These are phyloP conservation scores for Panaeolus papilionaceus DNA, from an alignment of 768 basidiomycete genomes.

Conservation along the genomic window DNA sequence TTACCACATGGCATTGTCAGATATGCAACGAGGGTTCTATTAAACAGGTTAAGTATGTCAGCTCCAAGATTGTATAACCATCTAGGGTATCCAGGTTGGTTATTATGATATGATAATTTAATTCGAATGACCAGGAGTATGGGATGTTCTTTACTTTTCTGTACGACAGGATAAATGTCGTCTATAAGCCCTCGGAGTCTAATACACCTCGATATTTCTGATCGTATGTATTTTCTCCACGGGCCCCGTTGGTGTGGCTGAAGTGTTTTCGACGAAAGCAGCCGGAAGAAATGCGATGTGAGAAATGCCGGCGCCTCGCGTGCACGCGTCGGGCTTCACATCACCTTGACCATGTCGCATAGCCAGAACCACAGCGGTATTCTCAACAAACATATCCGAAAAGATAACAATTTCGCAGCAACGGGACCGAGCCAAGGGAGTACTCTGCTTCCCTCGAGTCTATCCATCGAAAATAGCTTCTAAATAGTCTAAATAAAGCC, in stretches of 20 bases:
- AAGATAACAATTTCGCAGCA: conserved; percentile 1
- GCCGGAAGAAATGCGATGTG: not conserved
- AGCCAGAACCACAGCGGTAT: not conserved
- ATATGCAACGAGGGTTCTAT: not conserved
- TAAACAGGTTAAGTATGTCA: not conserved
- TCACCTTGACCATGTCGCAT: not conserved
- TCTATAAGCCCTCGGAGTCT: conserved; percentile 13
- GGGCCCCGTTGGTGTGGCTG: not conserved
- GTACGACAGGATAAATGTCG: not conserved
- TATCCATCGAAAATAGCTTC: conserved; percentile 5
- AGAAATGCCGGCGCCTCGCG: conserved; percentile 5
- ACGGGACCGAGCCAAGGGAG: conserved; percentile 8
- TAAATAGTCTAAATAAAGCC: conserved; percentile 12
- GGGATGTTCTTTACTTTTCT: conserved; percentile 14
- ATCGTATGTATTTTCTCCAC: conserved; percentile 10
- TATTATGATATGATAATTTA: not conserved
- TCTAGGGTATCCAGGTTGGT: not conserved
- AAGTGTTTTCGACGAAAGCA: not conserved
- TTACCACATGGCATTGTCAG: not conserved
- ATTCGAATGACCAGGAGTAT: conserved; percentile 11
- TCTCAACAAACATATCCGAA: conserved; percentile 6
- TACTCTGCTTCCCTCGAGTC: conserved; percentile 6
- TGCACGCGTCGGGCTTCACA: not conserved
- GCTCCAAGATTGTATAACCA: not conserved
- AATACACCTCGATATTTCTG: conserved; percentile 2